Evolutionary conservation across 139 green algal species (phyloP), one percentile per base, ranked within the genome.

Genomic region (Asterochloris erici): DNA sequence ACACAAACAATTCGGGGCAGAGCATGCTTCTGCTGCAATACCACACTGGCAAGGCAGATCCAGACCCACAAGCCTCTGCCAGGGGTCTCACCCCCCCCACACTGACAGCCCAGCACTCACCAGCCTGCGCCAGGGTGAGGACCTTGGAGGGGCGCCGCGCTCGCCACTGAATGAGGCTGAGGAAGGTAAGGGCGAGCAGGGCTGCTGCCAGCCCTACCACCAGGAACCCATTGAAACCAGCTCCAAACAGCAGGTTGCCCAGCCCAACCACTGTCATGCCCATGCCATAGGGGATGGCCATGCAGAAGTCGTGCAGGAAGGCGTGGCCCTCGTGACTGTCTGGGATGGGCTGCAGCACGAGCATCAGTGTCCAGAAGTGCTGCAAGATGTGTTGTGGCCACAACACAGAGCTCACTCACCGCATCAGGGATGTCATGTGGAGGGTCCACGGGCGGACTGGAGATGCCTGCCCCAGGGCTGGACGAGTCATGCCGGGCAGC

Each of bases 301-400:
- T 96, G 89, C 93, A 97, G 75, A 97, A 97, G 83, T 97, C 93
- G 75, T 97, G 93, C 47, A 97, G 85, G 68, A 91, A 75, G 9
- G 93, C 93, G 68, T 87, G 75, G n/a, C 82, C 85, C 29, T 79
- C 38, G 15, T 80, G 68, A 78, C 82, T 84, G 38, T 60, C 77
- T 61, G 76, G 28, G 26, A 87, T 29, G 0, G 78, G 28, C 17
- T 85, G 29, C 60, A 78, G 60, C 26, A 14, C 69, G 29, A 17
- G 60, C 78, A 60, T 0, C 78, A 60, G 28, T 38, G 14, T 62
- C 69, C 78, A 29, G 10, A 28, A 27, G 29, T 78, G 73, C 9
- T 54, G 38, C 38, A 54, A 6, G 38, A 54, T 54, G 4, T 6
- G 38, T 6, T 54, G 38, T 54, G 38, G 38, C 38, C 38, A 54